phyloP scores from a whole-genome alignment of 2,329 filamentous ascomycete species.

The Curvularia verruculosa region DNA sequence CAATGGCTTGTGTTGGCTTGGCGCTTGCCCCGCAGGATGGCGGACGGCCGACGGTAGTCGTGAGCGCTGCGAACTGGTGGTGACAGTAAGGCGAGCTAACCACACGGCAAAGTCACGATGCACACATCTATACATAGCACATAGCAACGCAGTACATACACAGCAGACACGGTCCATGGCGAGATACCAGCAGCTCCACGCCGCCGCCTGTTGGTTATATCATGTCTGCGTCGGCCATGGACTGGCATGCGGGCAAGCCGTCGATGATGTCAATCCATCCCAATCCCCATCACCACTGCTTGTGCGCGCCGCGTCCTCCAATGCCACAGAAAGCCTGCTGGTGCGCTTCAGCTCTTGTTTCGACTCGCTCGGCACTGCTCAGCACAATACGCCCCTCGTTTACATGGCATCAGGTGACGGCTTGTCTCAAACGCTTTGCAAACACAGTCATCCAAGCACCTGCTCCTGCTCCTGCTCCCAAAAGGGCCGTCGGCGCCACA shows the following conservation, averaged over 20 bases:
- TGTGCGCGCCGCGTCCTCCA: slow-evolving; percentile 8
- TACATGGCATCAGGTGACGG: slow-evolving; percentile 6
- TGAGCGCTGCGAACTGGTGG: slow-evolving; percentile 16
- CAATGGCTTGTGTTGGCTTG: slow-evolving; percentile 23
- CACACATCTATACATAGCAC: too few relatives aligned
- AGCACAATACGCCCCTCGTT: slow-evolving; percentile 1
- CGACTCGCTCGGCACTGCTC: neutral
- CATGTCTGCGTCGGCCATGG: slow-evolving; percentile 20
- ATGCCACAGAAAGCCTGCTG: slow-evolving; percentile 1
- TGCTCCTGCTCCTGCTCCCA: too few relatives aligned
- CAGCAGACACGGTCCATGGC: neutral
- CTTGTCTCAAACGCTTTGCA: slow-evolving; percentile 27
- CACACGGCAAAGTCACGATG: too few relatives aligned
- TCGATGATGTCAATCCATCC: slow-evolving; percentile 37
- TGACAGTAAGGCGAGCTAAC: neutral
- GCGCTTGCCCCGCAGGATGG: slow-evolving; percentile 27
- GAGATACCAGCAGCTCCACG: neutral
- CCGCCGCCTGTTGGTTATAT: neutral
- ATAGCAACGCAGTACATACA: too few relatives aligned
- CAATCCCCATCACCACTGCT: slow-evolving; percentile 10
- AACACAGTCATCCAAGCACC: slow-evolving; percentile 24
- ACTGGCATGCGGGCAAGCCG: slow-evolving; percentile 5
- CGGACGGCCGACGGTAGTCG: neutral
- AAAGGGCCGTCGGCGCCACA: slow-evolving; percentile 1
- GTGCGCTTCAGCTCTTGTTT: slow-evolving; percentile 5